Conservation (phyloP, 1,284 basidiomycete genomes). For the Pseudozyma sp. region DNA sequence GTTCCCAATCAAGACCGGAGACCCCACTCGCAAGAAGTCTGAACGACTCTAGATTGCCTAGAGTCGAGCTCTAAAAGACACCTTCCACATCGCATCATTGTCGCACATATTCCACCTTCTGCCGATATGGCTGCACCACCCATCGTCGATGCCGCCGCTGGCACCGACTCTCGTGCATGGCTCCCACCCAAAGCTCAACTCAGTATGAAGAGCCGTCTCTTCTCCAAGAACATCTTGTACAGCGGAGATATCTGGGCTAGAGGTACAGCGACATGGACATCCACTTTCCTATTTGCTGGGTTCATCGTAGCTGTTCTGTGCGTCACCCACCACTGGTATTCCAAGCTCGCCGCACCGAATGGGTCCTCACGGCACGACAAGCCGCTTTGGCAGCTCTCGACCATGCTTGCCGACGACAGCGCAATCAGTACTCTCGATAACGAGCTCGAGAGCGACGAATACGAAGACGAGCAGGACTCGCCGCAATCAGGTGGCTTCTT, state of each 20-base stretch:
- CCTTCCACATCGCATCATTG: no score
- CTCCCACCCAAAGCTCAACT: constrained; percentile 13
- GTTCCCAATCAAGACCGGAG: no score
- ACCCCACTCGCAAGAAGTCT: no score
- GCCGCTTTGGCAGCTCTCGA: constrained; percentile 24
- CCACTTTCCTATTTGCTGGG: constrained; percentile 10
- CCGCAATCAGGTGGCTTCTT: constrained; percentile 19
- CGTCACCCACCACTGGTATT: constrained; percentile 8
- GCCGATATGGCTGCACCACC: not conserved
- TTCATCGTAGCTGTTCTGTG: constrained; percentile 6
- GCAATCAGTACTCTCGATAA: constrained; percentile 17
- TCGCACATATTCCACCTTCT: constrained; percentile 6
- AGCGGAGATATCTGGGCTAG: constrained; percentile 18
- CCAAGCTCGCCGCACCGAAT: not conserved
- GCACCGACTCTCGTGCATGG: constrained; percentile 7
- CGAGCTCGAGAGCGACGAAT: constrained; percentile 47
- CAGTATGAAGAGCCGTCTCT: constrained; percentile 17
- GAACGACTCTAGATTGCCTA: no score
- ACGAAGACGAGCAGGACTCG: constrained; percentile 44
- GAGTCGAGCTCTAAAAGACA: no score
- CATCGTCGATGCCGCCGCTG: not conserved
- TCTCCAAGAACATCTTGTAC: constrained; percentile 28
- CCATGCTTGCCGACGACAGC: constrained; percentile 19
- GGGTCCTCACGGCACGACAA: constrained; percentile 17
- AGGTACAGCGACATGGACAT: constrained; percentile 19